These are phyloP conservation scores for Phytophthora sojae DNA, from an alignment of 352 stramenopile species.

Conservation along the genomic window DNA sequence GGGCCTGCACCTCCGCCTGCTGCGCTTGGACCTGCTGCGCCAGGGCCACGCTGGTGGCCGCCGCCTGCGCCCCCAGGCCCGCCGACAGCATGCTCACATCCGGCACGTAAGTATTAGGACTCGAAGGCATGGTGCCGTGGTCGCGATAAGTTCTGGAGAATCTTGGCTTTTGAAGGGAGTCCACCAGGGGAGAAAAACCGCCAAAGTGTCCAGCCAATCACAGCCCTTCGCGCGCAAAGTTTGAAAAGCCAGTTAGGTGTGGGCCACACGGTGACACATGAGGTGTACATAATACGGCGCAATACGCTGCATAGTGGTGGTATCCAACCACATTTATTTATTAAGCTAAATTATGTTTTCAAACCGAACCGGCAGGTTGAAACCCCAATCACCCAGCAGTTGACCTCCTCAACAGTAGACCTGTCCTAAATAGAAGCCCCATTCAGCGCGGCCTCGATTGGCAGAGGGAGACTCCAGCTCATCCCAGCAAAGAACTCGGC, in stretches of 20 bases:
- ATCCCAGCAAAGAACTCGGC: too few species aligned
- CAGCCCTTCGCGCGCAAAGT: constrained; percentile 11
- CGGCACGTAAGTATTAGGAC: constrained; percentile 78
- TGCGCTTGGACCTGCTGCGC: constrained; percentile 36
- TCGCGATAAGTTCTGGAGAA: constrained; percentile 72
- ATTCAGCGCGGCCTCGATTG: too few species aligned
- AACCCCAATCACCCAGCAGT: too few species aligned
- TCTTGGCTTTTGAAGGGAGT: constrained; percentile 48
- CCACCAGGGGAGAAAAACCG: constrained; percentile 9
- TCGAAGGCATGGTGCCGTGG: constrained; percentile 66
- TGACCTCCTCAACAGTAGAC: too few species aligned
- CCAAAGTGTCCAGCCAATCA: constrained; percentile 1
- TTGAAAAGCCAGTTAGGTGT: constrained; percentile 1
- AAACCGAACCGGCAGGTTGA: too few species aligned
- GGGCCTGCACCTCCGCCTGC: constrained; percentile 30
- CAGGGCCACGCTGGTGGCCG: constrained; percentile 34
- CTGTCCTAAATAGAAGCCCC: too few species aligned
- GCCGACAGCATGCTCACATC: constrained; percentile 36
- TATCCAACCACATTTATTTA: too few species aligned
- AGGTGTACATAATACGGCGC: neutral
- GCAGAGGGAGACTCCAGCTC: too few species aligned
- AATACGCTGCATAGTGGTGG: too few species aligned
- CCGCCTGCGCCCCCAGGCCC: constrained; percentile 12
- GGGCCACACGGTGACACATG: neutral
- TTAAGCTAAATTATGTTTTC: too few species aligned